Conservation (phyloP, 176 grass and related monocot species). For the Tuctoria greenei region DNA sequence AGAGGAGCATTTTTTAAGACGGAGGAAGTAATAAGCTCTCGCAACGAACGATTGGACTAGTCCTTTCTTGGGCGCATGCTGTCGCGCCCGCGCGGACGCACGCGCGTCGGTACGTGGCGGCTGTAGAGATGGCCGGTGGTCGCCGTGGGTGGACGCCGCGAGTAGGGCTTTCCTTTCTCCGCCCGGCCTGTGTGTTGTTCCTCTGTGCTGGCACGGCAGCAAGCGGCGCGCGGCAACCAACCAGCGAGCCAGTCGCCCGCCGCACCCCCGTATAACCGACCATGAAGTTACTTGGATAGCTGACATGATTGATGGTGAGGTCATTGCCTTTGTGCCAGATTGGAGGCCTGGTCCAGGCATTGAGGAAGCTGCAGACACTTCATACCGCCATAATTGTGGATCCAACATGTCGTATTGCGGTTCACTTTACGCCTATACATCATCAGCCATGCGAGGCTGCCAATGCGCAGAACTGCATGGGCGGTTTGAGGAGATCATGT, state of each 20-base stretch:
- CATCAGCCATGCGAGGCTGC: conserved; percentile 39
- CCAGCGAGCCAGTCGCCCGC: too few relatives aligned
- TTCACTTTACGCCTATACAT: conserved; percentile 71
- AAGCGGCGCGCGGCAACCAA: too few relatives aligned
- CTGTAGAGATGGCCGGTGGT: too few relatives aligned
- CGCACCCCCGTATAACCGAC: conserved; percentile 62
- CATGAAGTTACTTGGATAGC: conserved; percentile 91
- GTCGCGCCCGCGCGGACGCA: too few relatives aligned
- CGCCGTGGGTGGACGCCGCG: too few relatives aligned
- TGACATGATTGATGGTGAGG: conserved; percentile 91
- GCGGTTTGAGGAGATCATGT: conserved; percentile 78
- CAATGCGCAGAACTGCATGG: conserved; percentile 54
- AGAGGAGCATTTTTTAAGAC: too few relatives aligned
- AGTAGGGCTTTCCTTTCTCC: too few relatives aligned
- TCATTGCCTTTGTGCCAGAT: conserved; percentile 69
- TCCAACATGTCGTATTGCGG: conserved; percentile 68
- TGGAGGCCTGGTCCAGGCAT: conserved; percentile 84
- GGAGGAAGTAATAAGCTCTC: too few relatives aligned
- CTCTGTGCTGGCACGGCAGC: too few relatives aligned
- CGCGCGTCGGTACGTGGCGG: too few relatives aligned
- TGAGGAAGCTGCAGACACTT: conserved; percentile 53
- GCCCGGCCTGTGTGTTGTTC: background rate
- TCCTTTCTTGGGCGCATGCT: too few relatives aligned
- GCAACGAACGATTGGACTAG: too few relatives aligned
- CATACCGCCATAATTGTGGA: conserved; percentile 58